phyloP scores from a whole-genome alignment of 1,139 yeast genomes.

The Hemisphaericaspora subhashii region DNA sequence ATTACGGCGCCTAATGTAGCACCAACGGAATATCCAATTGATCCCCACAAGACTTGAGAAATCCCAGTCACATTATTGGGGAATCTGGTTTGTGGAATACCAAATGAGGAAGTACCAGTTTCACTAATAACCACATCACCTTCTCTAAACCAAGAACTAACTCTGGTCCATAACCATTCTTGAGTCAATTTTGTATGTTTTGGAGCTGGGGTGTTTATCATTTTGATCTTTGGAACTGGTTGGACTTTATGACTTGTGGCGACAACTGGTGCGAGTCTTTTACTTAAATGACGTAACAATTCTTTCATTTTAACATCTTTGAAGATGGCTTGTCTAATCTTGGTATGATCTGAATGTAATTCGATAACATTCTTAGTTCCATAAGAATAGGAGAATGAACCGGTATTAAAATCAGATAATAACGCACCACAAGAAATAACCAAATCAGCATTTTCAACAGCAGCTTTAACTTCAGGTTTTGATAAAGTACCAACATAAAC shows the following conservation, averaged over 20 bases:
- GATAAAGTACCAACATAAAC: constrained; percentile 83
- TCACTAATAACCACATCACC: constrained; percentile 84
- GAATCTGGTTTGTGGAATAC: constrained; percentile 77
- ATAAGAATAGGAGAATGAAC: constrained; percentile 82
- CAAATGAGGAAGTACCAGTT: constrained; percentile 90
- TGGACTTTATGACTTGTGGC: constrained; percentile 41
- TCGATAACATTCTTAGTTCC: constrained; percentile 78
- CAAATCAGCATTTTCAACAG: constrained; percentile 77
- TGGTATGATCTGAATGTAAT: constrained; percentile 86
- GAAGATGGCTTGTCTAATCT: constrained; percentile 73
- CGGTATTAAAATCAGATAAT: constrained; percentile 86
- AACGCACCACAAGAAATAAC: constrained; percentile 79
- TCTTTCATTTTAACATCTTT: constrained; percentile 79
- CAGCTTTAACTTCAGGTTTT: constrained; percentile 69
- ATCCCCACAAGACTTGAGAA: constrained; percentile 89
- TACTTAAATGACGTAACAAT: constrained; percentile 51
- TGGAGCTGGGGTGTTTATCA: constrained; percentile 31
- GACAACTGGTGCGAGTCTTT: constrained; percentile 31
- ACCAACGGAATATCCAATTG: constrained; percentile 87
- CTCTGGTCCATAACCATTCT: constrained; percentile 80
- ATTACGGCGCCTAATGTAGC: constrained; percentile 82
- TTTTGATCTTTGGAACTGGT: constrained; percentile 47
- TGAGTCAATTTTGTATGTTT: constrained; percentile 50
- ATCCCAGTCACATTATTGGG: constrained; percentile 74
- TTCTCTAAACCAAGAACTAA: constrained; percentile 71